Evolutionary conservation across 768 basidiomycete species (phyloP).

Genomic region (Tylopilus cervinicoccineus): DNA sequence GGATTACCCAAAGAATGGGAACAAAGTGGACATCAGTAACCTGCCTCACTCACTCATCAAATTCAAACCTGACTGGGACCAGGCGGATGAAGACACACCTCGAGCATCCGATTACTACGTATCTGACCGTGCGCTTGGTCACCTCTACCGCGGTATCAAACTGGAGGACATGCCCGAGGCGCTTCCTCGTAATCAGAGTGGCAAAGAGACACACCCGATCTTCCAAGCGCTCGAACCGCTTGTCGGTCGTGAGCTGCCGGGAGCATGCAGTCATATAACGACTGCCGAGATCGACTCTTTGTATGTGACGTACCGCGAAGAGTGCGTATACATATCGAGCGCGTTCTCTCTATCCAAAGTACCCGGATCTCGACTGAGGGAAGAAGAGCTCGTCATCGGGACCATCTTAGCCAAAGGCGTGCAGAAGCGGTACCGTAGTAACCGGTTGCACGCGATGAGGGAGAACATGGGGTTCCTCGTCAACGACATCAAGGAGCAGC

Average conservation of each 20-base stretch:
- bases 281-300: conserved; percentile 13
- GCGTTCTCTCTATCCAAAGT: conserved; percentile 62
- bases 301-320: conserved; percentile 46
- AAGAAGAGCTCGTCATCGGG: conserved; percentile 73
- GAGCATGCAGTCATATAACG: too few relatives aligned
- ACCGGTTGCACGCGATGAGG: conserved; percentile 60
- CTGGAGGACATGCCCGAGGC: conserved; percentile 35
- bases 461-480: conserved; percentile 52
- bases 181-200: conserved; percentile 5
- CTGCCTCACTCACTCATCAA: conserved; percentile 56
- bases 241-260: conserved; percentile 21
- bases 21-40: conserved; percentile 50
- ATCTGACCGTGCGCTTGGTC: conserved; percentile 67
- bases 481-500: conserved; percentile 41
- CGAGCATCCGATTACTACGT: conserved; percentile 65
- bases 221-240: conserved; percentile 13
- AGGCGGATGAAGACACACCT: conserved; percentile 50
- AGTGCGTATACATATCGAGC: conserved; percentile 65
- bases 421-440: conserved; percentile 55
- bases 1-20: conserved; percentile 78
- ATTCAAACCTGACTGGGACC: conserved; percentile 79
- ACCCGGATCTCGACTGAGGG: conserved; percentile 52
- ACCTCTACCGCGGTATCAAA: conserved; percentile 60
- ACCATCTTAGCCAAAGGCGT: conserved; percentile 69
- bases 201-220: conserved; percentile 33